Evolutionary conservation across 78 protist species (phyloP).

Genomic region (Parvularia atlantis): DNA sequence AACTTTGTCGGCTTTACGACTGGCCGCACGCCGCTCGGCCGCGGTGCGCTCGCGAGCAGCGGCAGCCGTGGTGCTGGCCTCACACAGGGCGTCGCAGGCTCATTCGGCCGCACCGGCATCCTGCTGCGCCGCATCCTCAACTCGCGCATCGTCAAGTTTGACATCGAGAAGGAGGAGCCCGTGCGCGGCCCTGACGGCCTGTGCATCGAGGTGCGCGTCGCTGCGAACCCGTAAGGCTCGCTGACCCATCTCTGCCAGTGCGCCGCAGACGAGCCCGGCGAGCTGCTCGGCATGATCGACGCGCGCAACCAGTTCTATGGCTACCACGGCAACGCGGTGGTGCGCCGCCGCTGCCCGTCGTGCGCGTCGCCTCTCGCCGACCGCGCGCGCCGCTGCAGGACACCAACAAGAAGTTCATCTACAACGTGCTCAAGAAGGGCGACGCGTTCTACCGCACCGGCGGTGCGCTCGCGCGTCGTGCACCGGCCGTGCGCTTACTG

Average conservation of each 20-base stretch:
- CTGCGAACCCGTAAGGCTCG: too few species aligned
- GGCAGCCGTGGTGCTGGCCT: too few species aligned
- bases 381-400: neutral
- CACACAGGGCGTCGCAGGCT: neutral
- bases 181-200: slow-evolving; percentile 16
- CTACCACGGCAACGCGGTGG: slow-evolving; percentile 13
- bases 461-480: too few species aligned
- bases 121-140: neutral
- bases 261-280: slow-evolving; percentile 14
- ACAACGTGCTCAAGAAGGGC: slow-evolving; percentile 13
- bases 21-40: too few species aligned
- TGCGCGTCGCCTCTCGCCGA: too few species aligned
- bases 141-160: neutral
- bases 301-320: slow-evolving; percentile 20
- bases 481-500: too few species aligned
- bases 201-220: slow-evolving; percentile 1
- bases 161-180: neutral
- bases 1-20: neutral
- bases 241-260: too few species aligned
- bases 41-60: too few species aligned
- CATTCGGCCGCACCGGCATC: slow-evolving; percentile 10
- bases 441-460: too few species aligned
- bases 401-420: neutral
- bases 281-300: slow-evolving; percentile 16
- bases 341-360: too few species aligned